Base-by-base conservation (phyloP, 257 asterid genomes). In the Avicennia marina region DNA sequence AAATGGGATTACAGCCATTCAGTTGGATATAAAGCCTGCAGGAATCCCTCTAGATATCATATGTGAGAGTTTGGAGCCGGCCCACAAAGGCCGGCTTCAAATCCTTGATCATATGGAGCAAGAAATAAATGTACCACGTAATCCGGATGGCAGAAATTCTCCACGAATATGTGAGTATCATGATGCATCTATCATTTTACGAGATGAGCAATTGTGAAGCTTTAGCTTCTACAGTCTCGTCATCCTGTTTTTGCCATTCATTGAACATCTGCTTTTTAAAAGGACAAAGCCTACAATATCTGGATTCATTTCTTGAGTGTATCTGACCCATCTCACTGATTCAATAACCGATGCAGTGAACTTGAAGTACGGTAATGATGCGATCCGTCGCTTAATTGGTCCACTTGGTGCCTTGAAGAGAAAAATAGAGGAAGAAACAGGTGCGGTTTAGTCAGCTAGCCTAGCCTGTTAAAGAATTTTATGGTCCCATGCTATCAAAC, bases 21-120 rank as follows among this genome's bases (percentile, higher is more conserved):
- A 93, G 81, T 73, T 93, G 79, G 98, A 88, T 67, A 93, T 93
- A 70, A 93, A 93, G 62, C 98, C 95, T 63, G 95, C 98, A 29
- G 98, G 98, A 53, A 89, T 91, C 51, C 98, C 98, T 20, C 71
- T 93, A 61, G 97, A 89, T 72, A 77, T 93, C 45, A 66, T 89
- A 67, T 93, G 98, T 15, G 86, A 84, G 76, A 53, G 81, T 66
- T 81, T 93, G 60, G 89, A 86, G 68, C 84, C 83, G 41, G 98
- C 98, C 20, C 81, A 40, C 59, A 80, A 68, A 70, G 97, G 95
- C 26, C 80, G 97, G 51, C 70, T 75, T 72, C 90, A 88, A 74
- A 79, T 93, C 73, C 93, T 93, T 70, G 95, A 82, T 42, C 95
- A 77, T 50, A 88, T 93, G 98, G 97, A 88, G 68, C 69, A 62